Evolutionary conservation across 352 stramenopile species (phyloP), one percentile per base, ranked within the genome.

Genomic region (Hyaloperonospora arabidopsidis): DNA sequence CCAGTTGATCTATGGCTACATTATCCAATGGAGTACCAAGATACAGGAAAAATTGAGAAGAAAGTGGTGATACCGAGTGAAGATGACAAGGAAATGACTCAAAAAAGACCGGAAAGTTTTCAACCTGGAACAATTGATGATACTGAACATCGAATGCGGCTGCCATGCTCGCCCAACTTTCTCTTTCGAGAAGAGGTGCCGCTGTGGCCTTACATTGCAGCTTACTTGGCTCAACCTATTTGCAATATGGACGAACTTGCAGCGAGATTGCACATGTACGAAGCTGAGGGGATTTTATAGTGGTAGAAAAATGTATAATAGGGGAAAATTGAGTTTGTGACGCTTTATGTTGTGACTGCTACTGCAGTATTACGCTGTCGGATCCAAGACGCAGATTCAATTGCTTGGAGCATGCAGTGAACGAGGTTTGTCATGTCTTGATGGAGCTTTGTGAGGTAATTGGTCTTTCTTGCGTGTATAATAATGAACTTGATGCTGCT

Each of bases 151-250:
- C 57, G 28, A 2, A 61, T 72, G 43, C 54, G 50, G 25, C 32
- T 89, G 18, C 81, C 81, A 2, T 87, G 62, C 43, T 85, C 78
- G 11, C 64, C 67, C 19, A 32, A 25, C 17, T 72, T 65, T 43
- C 18, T 52, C 1, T 76, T 64, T 19, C 38, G 55, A 36, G 49
- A 65, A 2, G 25, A 67, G 29, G 71, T 91, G 39, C 81, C 81
- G 38, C 38, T 84, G n/a, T 91, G 81, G 81, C 81, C 81, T 2
- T 91, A 89, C 48, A 55, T 78, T 32, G 59, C 81, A 12, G 67
- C 67, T 7, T 71, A 73, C 19, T 25, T 91, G 35, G 55, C 55
- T 2, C 52, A 67, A 15, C 78, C 78, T 2, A 84, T 86, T 34
- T 50, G 18, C 1, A 64, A 67, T 22, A 48, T 65, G 1, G 41